Conservation (phyloP, 805 yeast genomes). For the Yamadazyma nakazawae region DNA sequence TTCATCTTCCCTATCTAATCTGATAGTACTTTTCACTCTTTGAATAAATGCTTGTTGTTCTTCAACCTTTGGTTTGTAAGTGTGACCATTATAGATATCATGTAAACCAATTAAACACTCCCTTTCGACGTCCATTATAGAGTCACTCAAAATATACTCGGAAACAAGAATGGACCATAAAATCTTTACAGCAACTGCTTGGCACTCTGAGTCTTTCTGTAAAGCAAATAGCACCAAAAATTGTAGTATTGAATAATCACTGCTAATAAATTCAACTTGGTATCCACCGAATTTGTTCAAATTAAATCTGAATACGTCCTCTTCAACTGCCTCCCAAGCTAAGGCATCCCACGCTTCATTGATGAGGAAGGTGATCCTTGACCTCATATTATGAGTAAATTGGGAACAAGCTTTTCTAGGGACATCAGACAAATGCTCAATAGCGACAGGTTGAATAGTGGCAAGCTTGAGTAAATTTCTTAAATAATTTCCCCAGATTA, state of each 20-base stretch:
- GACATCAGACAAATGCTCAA: slow-evolving; percentile 67
- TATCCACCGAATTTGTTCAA: slow-evolving; percentile 62
- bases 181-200: slow-evolving; percentile 58
- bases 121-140: slow-evolving; percentile 56
- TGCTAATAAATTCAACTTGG: slow-evolving; percentile 60
- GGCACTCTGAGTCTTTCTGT: slow-evolving; percentile 62
- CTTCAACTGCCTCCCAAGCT: slow-evolving; percentile 61
- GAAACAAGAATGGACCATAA: slow-evolving; percentile 71
- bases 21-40: slow-evolving; percentile 46
- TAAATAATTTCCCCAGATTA: slow-evolving; percentile 67
- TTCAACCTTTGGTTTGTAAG: slow-evolving; percentile 51
- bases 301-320: slow-evolving; percentile 56
- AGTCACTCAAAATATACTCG: slow-evolving; percentile 58
- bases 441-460: slow-evolving; percentile 63
- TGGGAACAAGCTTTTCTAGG: slow-evolving; percentile 68
- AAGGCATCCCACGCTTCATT: slow-evolving; percentile 69
- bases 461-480: slow-evolving; percentile 55
- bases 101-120: slow-evolving; percentile 64
- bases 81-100: slow-evolving; percentile 55
- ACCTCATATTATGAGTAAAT: slow-evolving; percentile 62
- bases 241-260: slow-evolving; percentile 57
- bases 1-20: slow-evolving; percentile 62
- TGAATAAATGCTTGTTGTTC: slow-evolving; percentile 56
- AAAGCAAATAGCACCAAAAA: slow-evolving; percentile 66
- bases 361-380: slow-evolving; percentile 52